These are phyloP conservation scores for Santalum album DNA, from an alignment of 164 flowering plant genomes.

Conservation along the genomic window DNA sequence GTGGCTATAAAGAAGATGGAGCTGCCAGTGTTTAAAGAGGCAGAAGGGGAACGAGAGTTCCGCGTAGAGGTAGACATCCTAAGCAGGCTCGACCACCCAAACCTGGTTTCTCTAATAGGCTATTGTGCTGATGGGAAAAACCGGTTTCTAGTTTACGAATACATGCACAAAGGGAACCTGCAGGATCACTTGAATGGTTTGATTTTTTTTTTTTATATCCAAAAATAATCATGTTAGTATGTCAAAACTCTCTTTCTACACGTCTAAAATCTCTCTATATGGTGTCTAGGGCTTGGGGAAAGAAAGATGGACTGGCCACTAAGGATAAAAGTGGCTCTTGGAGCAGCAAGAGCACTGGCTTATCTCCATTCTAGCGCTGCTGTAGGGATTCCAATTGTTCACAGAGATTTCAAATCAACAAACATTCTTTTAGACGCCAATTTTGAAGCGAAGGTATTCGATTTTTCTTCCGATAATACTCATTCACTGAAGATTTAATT, in stretches of 20 bases:
- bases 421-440: constrained; percentile 63
- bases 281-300: constrained; percentile 50
- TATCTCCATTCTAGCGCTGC: constrained; percentile 84
- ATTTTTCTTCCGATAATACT: neutral
- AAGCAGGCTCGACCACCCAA: constrained; percentile 92
- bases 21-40: constrained; percentile 67
- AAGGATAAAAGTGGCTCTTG: constrained; percentile 83
- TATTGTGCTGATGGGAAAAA: constrained; percentile 98
- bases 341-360: constrained; percentile 89
- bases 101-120: constrained; percentile 82
- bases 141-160: constrained; percentile 89
- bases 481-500: neutral
- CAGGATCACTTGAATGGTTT: constrained; percentile 85
- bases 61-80: constrained; percentile 95
- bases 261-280: neutral
- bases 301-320: constrained; percentile 75
- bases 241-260: neutral
- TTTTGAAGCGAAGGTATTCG: constrained; percentile 79
- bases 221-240: neutral
- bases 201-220: constrained; percentile 11
- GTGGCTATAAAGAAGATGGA: constrained; percentile 99
- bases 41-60: constrained; percentile 94
- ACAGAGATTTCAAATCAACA: constrained; percentile 95
- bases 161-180: constrained; percentile 82
- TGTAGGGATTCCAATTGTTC: constrained; percentile 84